Evolutionary conservation across 2,329 filamentous ascomycete species (phyloP).

Genomic region (Ceratocystis diversiconidia): DNA sequence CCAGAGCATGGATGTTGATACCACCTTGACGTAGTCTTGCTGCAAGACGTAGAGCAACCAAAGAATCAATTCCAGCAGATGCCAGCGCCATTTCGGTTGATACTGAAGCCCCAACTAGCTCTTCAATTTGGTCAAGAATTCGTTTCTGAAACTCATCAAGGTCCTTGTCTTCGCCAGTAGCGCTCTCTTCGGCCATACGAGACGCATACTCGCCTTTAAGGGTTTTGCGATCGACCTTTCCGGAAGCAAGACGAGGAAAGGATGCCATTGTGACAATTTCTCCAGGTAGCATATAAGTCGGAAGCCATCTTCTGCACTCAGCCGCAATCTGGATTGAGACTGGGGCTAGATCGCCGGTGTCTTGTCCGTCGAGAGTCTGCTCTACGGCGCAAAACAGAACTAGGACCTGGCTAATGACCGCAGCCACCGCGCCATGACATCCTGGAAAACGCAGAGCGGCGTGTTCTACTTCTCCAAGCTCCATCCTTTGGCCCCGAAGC

Average conservation of each 20-base stretch:
- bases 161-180: not conserved
- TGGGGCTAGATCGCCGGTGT: not conserved
- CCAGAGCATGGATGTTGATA: constrained; percentile 40
- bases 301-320: constrained; percentile 60
- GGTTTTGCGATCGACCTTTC: constrained; percentile 61
- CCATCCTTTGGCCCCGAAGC: constrained; percentile 67
- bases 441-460: constrained; percentile 45
- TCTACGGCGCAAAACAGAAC: constrained; percentile 55
- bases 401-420: constrained; percentile 53
- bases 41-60: constrained; percentile 37
- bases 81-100: constrained; percentile 32
- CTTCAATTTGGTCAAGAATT: not conserved
- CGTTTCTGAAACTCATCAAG: not conserved
- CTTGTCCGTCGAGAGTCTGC: not conserved
- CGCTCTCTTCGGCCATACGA: constrained; percentile 8
- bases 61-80: constrained; percentile 50
- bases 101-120: constrained; percentile 29
- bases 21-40: constrained; percentile 46
- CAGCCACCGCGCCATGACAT: constrained; percentile 51
- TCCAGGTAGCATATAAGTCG: constrained; percentile 67
- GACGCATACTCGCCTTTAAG: constrained; percentile 39
- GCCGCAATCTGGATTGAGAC: constrained; percentile 31
- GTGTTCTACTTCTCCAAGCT: constrained; percentile 66
- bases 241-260: constrained; percentile 66
- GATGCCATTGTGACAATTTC: constrained; percentile 50